A percentile compares a stretch with the other conserved stretches of the same genome.
Conservation (phyloP, 148 eudicot genomes). For the Chenopodium suecicum region DNA sequence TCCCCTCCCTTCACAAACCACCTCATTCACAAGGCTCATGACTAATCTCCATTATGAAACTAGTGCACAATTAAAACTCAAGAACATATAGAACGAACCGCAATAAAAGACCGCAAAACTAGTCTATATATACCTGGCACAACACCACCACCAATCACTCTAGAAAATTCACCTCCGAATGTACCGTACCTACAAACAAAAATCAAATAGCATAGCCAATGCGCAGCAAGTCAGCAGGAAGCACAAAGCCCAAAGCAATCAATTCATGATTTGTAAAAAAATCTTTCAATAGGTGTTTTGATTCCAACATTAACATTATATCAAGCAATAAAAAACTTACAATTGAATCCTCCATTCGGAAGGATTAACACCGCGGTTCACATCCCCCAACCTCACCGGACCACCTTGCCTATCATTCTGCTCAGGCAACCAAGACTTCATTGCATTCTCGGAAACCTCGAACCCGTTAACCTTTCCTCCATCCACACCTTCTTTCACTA, state of each 20-base stretch:
- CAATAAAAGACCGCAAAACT: not conserved
- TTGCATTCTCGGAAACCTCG: slow-evolving; percentile 53
- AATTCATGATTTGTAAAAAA: not conserved
- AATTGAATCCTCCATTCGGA: slow-evolving; percentile 71
- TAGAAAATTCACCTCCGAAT: slow-evolving; percentile 80
- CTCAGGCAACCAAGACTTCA: slow-evolving; percentile 64
- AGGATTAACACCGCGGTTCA: slow-evolving; percentile 54
- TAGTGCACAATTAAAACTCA: too few relatives aligned
- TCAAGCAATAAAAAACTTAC: slow-evolving; percentile 44
- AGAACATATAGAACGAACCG: too few relatives aligned
- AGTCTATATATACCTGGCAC: slow-evolving; percentile 62
- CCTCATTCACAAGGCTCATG: too few relatives aligned
- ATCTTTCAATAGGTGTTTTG: not conserved
- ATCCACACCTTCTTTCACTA: slow-evolving; percentile 30
- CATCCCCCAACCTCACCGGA: slow-evolving; percentile 75
- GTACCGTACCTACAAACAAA: slow-evolving; percentile 51
- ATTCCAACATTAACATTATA: not conserved
- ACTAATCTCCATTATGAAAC: too few relatives aligned
- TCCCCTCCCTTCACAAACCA: too few relatives aligned
- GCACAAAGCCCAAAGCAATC: not conserved
- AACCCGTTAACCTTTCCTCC: slow-evolving; percentile 46
- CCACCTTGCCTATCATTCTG: slow-evolving; percentile 28
- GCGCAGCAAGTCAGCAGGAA: too few relatives aligned
- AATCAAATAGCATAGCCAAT: not conserved
- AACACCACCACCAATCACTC: slow-evolving; percentile 95